Conservation (phyloP, 176 grass and related monocot species). For the Carex scoparia region DNA sequence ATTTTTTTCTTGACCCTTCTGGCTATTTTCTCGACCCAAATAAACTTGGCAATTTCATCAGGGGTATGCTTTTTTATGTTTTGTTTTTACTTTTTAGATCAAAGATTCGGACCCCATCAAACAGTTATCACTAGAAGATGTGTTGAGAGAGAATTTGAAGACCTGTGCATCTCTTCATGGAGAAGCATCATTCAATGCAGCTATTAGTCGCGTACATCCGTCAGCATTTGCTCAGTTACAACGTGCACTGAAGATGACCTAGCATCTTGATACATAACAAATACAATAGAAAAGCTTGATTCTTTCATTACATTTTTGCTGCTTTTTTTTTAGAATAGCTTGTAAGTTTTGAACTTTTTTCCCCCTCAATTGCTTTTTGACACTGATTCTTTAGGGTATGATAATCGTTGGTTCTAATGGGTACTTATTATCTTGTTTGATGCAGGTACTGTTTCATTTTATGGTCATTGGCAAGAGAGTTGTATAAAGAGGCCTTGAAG, state of each 20-base stretch:
- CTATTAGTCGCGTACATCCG: conserved; percentile 88
- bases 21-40: not conserved
- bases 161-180: conserved; percentile 80
- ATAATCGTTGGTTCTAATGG: not conserved
- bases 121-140: conserved; percentile 66
- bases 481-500: conserved; percentile 5
- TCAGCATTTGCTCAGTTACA: conserved; percentile 87
- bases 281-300: conserved; percentile 13
- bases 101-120: conserved; percentile 74
- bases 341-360: not conserved
- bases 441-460: conserved; percentile 21
- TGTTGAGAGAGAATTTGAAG: conserved; percentile 87
- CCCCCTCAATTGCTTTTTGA: not conserved
- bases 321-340: not conserved
- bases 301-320: conserved; percentile 24
- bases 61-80: not conserved
- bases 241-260: conserved; percentile 81
- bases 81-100: not conserved
- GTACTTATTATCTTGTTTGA: not conserved
- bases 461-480: not conserved
- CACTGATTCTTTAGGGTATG: not conserved
- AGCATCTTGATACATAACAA: conserved; percentile 35
- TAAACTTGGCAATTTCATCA: not conserved
- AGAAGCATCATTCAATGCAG: conserved; percentile 77
- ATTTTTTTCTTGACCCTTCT: not conserved